Base-by-base conservation (phyloP, 306 rosid genomes). In the Rosa chinensis region DNA sequence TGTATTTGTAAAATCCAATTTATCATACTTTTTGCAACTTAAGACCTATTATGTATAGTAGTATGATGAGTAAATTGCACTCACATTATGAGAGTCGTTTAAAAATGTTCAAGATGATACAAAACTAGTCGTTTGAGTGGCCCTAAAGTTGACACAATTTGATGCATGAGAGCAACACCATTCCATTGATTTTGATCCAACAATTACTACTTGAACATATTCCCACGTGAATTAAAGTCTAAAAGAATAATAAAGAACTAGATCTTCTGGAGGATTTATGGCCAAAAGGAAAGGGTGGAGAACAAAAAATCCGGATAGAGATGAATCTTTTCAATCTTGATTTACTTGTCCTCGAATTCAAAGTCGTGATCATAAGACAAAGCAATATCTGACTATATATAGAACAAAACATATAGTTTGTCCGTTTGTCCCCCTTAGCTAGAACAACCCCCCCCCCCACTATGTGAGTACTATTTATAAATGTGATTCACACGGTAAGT, bases 401-500 rank as follows among this genome's bases (percentile, higher is more conserved):
- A 32, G 10, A 63, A 64, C 21, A 42, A 58, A 43, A 8, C 63
- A 61, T 47, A 63, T 12, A 32, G 48, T 35, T 76, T 76, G 62
- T 76, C 72, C n/a, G 20, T 61, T 62, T 76, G 79, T 76, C 72
- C 72, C 72, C 48, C 10, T 4, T 39, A 21, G 44, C 47, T 13
- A n/a, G n/a, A n/a, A n/a, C 5, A 2, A 3, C 32, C n/a, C 32
- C 9, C 5, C 75, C 20, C 13, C 9, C 1, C 1, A 17, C 42
- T 7, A 17, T 32, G 2, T 2, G 37, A 32, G 37, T 32, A 32
- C 2, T 32, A 2, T 2, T 32, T 32, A 32, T 32, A 32, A 32
- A 32, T 32, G 3, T 32, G 37, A 2, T 32, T 32, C 37, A 32
- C 37, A 32, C 37, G 37, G 3, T 47, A 47, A 47, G 13, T 47